These are phyloP conservation scores for Sparassis latifolia DNA, from an alignment of 1,284 basidiomycete species.

Conservation along the genomic window DNA sequence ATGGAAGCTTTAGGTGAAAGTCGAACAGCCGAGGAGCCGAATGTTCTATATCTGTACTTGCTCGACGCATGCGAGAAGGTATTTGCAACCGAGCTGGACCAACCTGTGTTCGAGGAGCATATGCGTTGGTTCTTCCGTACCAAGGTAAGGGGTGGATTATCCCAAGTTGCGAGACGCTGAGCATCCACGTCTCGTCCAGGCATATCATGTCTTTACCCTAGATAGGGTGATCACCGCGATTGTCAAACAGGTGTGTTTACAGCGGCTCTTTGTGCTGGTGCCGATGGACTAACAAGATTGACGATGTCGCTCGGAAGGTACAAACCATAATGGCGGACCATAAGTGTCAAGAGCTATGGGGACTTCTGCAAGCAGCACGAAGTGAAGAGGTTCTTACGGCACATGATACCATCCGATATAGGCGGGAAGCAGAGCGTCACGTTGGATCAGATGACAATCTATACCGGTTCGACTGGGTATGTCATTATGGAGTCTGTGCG, in stretches of 20 bases:
- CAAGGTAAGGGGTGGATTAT: slow-evolving; percentile 48
- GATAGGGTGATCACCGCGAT: slow-evolving; percentile 87
- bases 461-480: slow-evolving; percentile 89
- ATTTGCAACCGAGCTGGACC: slow-evolving; percentile 91
- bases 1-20: slow-evolving; percentile 47
- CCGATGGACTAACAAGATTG: neutral
- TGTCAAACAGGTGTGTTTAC: slow-evolving; percentile 73
- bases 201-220: slow-evolving; percentile 85
- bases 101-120: slow-evolving; percentile 87
- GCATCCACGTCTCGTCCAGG: slow-evolving; percentile 34
- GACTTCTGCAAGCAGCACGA: slow-evolving; percentile 50
- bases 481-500: slow-evolving; percentile 20
- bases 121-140: slow-evolving; percentile 96
- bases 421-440: slow-evolving; percentile 84
- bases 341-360: slow-evolving; percentile 71
- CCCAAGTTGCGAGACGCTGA: neutral
- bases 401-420: slow-evolving; percentile 83
- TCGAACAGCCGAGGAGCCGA: slow-evolving; percentile 28
- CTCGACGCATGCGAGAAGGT: slow-evolving; percentile 91
- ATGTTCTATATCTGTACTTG: slow-evolving; percentile 83
- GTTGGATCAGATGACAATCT: slow-evolving; percentile 87
- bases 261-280: slow-evolving; percentile 1
- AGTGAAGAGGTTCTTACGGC: slow-evolving; percentile 48
- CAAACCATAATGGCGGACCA: slow-evolving; percentile 76
- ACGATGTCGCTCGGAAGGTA: slow-evolving; percentile 42